A percentile compares a stretch with the other conserved stretches of the same genome.
Evolutionary conservation across 129 eudicot species (phyloP).

Genomic region (Oenanthe sinensis): DNA sequence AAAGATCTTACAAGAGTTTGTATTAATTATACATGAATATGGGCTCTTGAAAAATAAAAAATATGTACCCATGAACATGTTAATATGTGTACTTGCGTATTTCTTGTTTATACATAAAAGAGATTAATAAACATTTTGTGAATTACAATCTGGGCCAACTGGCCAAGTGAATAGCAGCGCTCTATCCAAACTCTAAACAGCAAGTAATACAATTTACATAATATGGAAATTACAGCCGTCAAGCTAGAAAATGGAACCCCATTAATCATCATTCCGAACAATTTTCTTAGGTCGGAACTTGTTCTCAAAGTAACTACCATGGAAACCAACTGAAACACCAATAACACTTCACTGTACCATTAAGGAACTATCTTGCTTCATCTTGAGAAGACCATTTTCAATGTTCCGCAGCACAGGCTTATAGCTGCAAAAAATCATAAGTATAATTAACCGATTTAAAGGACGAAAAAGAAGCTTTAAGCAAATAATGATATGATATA

Average conservation of each 20-base stretch:
- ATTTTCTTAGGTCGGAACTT: not conserved
- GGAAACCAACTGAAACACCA: not conserved
- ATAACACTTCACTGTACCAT: slow-evolving; percentile 38
- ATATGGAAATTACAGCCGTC: not conserved
- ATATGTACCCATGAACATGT: not conserved
- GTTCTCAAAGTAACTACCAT: not conserved
- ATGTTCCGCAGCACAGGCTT: slow-evolving; percentile 86
- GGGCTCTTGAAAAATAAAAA: too few species aligned
- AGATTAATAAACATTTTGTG: not conserved
- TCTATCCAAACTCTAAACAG: not conserved
- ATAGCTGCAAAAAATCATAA: slow-evolving; percentile 45
- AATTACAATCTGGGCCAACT: not conserved
- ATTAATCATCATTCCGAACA: not conserved
- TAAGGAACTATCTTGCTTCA: slow-evolving; percentile 78
- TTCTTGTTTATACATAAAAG: not conserved
- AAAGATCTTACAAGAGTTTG: too few species aligned
- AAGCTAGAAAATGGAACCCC: not conserved
- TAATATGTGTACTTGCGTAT: not conserved
- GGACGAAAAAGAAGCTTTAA: not conserved
- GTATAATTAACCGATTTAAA: not conserved
- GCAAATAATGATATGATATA: not conserved
- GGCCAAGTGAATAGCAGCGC: not conserved
- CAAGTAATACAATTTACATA: not conserved
- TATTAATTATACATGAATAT: too few species aligned
- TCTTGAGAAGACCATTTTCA: slow-evolving; percentile 72